Evolutionary conservation across 306 rosid species (phyloP).

Genomic region (Lotus japonicus): DNA sequence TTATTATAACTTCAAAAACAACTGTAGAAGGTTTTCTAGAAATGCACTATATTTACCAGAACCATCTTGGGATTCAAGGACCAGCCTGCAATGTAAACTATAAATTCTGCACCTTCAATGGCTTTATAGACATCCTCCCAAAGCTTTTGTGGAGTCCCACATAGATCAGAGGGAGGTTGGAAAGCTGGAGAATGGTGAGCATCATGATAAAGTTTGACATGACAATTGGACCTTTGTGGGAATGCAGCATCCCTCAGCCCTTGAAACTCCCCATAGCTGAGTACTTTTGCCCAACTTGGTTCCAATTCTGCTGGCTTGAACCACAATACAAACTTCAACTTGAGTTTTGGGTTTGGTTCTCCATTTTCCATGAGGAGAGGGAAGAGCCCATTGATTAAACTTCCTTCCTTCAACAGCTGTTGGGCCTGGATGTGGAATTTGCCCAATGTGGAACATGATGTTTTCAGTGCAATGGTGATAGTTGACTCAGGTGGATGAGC

Average conservation of each 20-base stretch:
- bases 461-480: constrained; percentile 57
- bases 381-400: constrained; percentile 56
- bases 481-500: constrained; percentile 67
- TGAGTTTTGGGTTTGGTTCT: constrained; percentile 54
- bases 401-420: constrained; percentile 41
- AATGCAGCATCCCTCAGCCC: constrained; percentile 63
- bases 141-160: constrained; percentile 58
- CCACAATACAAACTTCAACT: constrained; percentile 68
- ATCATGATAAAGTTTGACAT: constrained; percentile 85
- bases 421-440: constrained; percentile 55
- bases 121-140: constrained; percentile 91
- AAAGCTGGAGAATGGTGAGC: constrained; percentile 73
- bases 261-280: constrained; percentile 43
- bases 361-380: constrained; percentile 68
- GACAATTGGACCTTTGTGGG: constrained; percentile 65
- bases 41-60: constrained; percentile 46
- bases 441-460: constrained; percentile 52
- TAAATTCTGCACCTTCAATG: constrained; percentile 66
- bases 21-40: background rate
- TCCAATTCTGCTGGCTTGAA: constrained; percentile 73
- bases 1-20: no score
- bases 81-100: constrained; percentile 90
- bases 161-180: constrained; percentile 50
- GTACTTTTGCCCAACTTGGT: constrained; percentile 52
- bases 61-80: constrained; percentile 72